Percentiles rank a stretch among this genome's conserved stretches.
Conservation (phyloP, 345 rosid species). For the Populus nigra region DNA sequence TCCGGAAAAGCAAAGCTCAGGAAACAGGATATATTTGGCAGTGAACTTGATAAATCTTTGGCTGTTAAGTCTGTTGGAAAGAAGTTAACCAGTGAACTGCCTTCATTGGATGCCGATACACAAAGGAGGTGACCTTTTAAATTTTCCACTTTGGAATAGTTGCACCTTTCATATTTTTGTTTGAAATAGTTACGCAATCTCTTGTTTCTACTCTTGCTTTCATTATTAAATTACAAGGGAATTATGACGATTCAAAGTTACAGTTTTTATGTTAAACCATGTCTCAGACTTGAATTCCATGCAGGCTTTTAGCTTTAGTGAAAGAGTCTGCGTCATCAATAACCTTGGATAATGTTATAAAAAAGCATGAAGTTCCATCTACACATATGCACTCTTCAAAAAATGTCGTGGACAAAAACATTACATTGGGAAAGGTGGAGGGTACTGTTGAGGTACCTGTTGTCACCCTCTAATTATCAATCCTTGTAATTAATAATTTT, state of each 20-base stretch:
- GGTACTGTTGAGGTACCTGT: slow-evolving; percentile 72
- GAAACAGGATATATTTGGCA: slow-evolving; percentile 22
- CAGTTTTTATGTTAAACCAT: not conserved
- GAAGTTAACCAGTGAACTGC: slow-evolving; percentile 34
- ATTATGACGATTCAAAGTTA: not conserved
- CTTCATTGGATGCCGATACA: slow-evolving; percentile 56
- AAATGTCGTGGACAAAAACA: slow-evolving; percentile 52
- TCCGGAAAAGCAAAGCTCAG: slow-evolving; percentile 31
- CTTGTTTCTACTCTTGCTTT: not conserved
- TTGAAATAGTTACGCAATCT: not conserved
- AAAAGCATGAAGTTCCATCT: slow-evolving; percentile 50
- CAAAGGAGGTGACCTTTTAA: slow-evolving; percentile 52
- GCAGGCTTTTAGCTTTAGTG: slow-evolving; percentile 56
- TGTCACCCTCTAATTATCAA: not conserved
- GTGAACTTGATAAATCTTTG: slow-evolving; percentile 24
- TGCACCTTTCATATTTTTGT: too few species aligned
- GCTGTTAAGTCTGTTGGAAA: slow-evolving; percentile 17
- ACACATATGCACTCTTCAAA: slow-evolving; percentile 46
- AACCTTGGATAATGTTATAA: slow-evolving; percentile 45
- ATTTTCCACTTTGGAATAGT: not conserved
- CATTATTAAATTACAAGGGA: not conserved
- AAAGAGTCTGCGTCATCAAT: slow-evolving; percentile 54
- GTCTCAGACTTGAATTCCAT: slow-evolving; percentile 10
- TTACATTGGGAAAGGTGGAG: slow-evolving; percentile 77
- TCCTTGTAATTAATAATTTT: not conserved